phyloP scores from a whole-genome alignment of 257 asterid species.

The Pogostemon cablin region DNA sequence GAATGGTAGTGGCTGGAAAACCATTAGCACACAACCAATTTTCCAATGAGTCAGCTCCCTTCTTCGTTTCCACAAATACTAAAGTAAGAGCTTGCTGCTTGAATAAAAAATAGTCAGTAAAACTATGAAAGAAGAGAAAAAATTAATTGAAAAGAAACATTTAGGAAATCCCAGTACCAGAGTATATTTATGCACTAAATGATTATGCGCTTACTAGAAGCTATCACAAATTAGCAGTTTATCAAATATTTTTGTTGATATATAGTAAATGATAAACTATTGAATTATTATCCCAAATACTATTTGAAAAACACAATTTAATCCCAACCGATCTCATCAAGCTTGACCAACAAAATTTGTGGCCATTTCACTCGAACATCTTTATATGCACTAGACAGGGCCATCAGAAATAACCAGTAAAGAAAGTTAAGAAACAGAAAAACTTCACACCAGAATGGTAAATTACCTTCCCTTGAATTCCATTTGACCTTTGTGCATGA shows the following conservation, averaged over 20 bases:
- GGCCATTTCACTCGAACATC: too few relatives aligned
- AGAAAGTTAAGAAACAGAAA: background rate
- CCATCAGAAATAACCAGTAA: background rate
- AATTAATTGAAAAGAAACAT: background rate
- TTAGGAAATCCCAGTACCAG: background rate
- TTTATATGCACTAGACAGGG: too few relatives aligned
- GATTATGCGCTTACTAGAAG: background rate
- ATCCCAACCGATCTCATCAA: background rate
- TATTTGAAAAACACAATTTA: background rate
- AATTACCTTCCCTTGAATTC: constrained; percentile 65
- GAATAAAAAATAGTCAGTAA: constrained; percentile 29
- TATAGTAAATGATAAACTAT: background rate
- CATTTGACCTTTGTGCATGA: constrained; percentile 73
- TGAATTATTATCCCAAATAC: background rate
- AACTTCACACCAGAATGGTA: background rate
- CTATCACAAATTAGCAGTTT: background rate
- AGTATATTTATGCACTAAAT: background rate
- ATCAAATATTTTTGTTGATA: background rate
- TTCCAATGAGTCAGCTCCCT: constrained; percentile 90
- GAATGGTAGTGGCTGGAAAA: constrained; percentile 90
- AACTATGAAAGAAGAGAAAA: background rate
- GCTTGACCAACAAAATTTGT: too few relatives aligned
- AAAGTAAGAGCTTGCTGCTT: constrained; percentile 83
- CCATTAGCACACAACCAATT: constrained; percentile 67
- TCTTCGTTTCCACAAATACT: constrained; percentile 95